phyloP scores from a whole-genome alignment of 192 early-diverging fungal species.

The Podila epigama region DNA sequence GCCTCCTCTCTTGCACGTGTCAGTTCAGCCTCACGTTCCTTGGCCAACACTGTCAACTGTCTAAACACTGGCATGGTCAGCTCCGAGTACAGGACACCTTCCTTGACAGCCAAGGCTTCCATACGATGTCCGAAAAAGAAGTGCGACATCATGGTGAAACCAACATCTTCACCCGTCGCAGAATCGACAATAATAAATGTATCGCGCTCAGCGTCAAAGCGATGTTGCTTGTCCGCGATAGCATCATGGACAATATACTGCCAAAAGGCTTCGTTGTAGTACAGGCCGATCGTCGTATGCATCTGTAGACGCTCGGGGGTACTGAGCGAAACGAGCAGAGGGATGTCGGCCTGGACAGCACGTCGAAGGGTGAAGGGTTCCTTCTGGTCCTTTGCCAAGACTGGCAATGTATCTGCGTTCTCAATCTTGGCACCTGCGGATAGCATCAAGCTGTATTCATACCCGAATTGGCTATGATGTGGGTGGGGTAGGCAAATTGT shows the following conservation, averaged over 20 bases:
- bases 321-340: constrained; percentile 7
- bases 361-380: constrained; percentile 15
- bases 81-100: neutral
- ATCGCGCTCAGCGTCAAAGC: constrained; percentile 21
- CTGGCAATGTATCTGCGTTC: neutral
- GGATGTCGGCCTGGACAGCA: constrained; percentile 11
- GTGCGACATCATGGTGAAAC: constrained; percentile 10
- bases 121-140: neutral
- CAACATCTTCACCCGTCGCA: constrained; percentile 1
- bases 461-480: constrained; percentile 31
- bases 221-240: neutral
- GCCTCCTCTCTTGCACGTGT: neutral
- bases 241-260: constrained; percentile 17
- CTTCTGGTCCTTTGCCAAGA: constrained; percentile 1
- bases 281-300: neutral
- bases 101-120: constrained; percentile 15
- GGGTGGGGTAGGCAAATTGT: neutral
- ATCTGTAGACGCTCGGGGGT: neutral
- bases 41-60: constrained; percentile 7
- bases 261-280: constrained; percentile 24
- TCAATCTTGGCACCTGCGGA: neutral
- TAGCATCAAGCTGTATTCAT: constrained; percentile 10
- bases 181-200: constrained; percentile 19
- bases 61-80: constrained; percentile 2
- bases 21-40: neutral